Evolutionary conservation across 495 filamentous ascomycete genomes (phyloP), one percentile per base, ranked within the genome.

Genomic region (Astrocystis sublimbata): DNA sequence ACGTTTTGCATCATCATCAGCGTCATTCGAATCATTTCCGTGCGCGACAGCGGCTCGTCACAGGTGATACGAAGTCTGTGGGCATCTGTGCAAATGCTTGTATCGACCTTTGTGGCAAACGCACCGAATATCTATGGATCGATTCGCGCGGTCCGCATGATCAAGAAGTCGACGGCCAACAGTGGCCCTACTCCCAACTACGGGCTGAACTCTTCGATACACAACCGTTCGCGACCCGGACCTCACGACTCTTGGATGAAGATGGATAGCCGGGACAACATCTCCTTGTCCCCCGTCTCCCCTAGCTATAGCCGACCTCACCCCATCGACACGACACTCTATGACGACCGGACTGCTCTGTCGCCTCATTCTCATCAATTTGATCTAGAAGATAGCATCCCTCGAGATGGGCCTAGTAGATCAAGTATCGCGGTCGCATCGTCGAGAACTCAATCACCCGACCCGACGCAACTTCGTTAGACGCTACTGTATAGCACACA

Each of bases 31-130:
- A 46, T 79, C 3, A 74, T 75, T 19, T 64, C 74, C 17, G 65
- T 70, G 33, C 68, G 71, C 58, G 62, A 52, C 26, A 68, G 79
- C 43, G 53, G 68, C 17, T 70, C 71, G 12, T 66, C 63, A 0
- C 76, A 79, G 55, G 69, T 72, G 2, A 79, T 73, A 10, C 72
- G 78, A 15, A 79, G 69, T 2, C 66, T 78, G 2, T 79, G 77
- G 76, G 78, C 73, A 13, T 75, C 72, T 2, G 67, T 77, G 15
- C 77, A 81, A 35, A 63, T 75, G 26, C 67, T 81, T n/a, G 72
- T 74, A 17, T 76, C 78, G 19, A 69, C 75, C 28, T 74, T 80
- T 19, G 78, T 81, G 3, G 76, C 78, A 12, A 81, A 80, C 61
- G 69, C 73, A 8, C 77, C 77, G 0, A 75, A 75, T 1, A 63